Percentiles rank a stretch among this genome's conserved stretches.
Evolutionary conservation across 345 rosid genomes (phyloP).

Genomic region (Syzygium aromaticum): DNA sequence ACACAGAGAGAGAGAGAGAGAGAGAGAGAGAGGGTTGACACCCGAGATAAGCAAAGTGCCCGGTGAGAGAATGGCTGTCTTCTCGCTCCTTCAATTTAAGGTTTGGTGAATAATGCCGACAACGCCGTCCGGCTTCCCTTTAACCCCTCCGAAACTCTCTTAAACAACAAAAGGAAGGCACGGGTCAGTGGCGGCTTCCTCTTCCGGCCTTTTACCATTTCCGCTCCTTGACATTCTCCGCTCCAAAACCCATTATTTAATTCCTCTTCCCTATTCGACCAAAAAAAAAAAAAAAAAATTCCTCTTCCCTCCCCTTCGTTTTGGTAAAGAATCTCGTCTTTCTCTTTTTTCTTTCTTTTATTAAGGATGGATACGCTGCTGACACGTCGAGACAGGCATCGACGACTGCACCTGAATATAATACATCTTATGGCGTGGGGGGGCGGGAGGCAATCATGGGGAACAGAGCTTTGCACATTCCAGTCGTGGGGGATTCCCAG

Average conservation of each 20-base stretch:
- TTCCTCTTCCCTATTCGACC: neutral
- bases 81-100: neutral
- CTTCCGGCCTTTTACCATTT: too few relatives aligned
- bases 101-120: neutral
- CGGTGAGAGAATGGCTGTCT: neutral
- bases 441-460: neutral
- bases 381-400: neutral
- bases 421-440: too few relatives aligned
- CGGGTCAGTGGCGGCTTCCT: too few relatives aligned
- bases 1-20: neutral
- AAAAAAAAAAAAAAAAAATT: too few relatives aligned
- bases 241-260: neutral
- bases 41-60: neutral
- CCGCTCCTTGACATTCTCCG: too few relatives aligned
- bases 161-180: neutral
- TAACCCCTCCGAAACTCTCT: neutral
- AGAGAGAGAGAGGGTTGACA: neutral
- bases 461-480: neutral
- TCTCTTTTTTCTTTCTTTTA: neutral
- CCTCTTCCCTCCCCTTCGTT: neutral
- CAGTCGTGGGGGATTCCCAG: neutral
- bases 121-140: neutral
- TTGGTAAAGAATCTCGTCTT: neutral
- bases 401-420: neutral
- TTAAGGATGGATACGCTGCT: neutral